Conservation (phyloP, 495 filamentous ascomycete genomes). For the Lepidopterella palustris region DNA sequence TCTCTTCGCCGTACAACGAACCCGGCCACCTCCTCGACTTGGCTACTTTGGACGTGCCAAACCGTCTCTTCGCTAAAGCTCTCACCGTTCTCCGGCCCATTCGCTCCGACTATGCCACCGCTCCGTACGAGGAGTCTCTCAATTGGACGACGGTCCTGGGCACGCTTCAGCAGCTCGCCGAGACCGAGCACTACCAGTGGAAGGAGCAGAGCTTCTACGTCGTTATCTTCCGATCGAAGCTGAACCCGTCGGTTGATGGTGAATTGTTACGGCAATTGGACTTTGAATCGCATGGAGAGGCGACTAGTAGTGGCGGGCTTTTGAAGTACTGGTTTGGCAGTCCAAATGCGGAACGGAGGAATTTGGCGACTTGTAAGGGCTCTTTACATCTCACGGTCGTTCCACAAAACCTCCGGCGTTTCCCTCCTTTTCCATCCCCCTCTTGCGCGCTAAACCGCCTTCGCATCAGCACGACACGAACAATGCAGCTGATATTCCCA, state of each 20-base stretch:
- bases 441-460: background rate
- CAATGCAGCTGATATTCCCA: background rate
- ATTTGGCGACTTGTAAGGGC: constrained; percentile 37
- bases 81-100: constrained; percentile 55
- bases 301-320: constrained; percentile 69
- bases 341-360: constrained; percentile 25
- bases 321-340: constrained; percentile 51
- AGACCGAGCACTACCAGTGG: constrained; percentile 49
- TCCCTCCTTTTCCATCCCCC: background rate
- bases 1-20: constrained; percentile 69
- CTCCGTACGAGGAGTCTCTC: constrained; percentile 65
- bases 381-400: no score
- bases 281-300: constrained; percentile 68
- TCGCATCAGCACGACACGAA: background rate
- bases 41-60: constrained; percentile 52
- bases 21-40: constrained; percentile 65
- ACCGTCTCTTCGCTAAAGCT: constrained; percentile 63
- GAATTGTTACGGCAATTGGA: constrained; percentile 62
- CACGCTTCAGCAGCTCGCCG: constrained; percentile 44
- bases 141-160: constrained; percentile 65
- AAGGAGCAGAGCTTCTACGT: constrained; percentile 64
- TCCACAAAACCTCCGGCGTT: no score
- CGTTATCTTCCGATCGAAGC: constrained; percentile 70
- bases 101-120: constrained; percentile 67
- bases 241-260: constrained; percentile 55